These are phyloP conservation scores for Pholiota adiposa DNA, from an alignment of 1,284 basidiomycete species.

Conservation along the genomic window DNA sequence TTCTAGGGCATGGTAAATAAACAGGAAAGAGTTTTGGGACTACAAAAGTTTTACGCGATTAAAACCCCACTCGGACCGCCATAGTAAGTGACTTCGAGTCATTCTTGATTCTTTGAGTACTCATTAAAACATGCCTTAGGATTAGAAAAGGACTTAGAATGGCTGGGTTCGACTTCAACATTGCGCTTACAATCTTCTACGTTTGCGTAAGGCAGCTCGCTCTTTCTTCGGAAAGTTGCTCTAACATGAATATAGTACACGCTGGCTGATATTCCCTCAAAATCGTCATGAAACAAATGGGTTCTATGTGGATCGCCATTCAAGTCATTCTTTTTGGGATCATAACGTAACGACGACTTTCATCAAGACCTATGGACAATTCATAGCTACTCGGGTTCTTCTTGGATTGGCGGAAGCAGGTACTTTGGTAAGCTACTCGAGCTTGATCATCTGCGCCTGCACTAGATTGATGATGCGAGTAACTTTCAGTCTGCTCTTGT, in stretches of 20 bases:
- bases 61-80: too few species aligned
- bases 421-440: conserved; percentile 38
- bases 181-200: conserved; percentile 44
- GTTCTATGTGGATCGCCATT: conserved; percentile 43
- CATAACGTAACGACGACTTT: conserved; percentile 50
- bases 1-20: too few species aligned
- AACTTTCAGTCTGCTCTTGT: conserved; percentile 39
- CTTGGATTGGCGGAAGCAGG: conserved; percentile 53
- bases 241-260: conserved; percentile 35
- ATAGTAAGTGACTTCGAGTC: too few species aligned
- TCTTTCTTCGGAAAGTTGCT: background rate
- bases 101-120: too few species aligned
- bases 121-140: too few species aligned
- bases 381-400: conserved; percentile 49
- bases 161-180: conserved; percentile 47
- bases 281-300: conserved; percentile 46
- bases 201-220: conserved; percentile 33
- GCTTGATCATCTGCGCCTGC: background rate
- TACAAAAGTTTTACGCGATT: too few species aligned
- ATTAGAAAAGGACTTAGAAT: conserved; percentile 48
- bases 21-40: too few species aligned
- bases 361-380: conserved; percentile 41
- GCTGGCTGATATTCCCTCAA: conserved; percentile 46
- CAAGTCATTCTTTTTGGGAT: conserved; percentile 43
- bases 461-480: background rate